These are phyloP conservation scores for Zanthoxylum bungeanum DNA, from an alignment of 345 rosid species.

Conservation along the genomic window DNA sequence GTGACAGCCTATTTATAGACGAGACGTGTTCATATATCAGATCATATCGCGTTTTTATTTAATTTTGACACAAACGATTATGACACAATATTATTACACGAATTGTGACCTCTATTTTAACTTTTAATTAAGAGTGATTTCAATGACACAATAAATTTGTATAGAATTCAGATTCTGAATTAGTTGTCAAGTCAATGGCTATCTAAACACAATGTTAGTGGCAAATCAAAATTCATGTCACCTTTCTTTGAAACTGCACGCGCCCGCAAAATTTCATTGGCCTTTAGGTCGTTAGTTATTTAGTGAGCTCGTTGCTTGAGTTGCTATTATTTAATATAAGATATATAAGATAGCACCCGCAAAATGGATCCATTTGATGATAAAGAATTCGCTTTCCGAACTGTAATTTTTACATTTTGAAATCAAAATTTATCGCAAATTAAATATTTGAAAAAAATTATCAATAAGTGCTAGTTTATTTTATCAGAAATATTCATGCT, in stretches of 20 bases:
- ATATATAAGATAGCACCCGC: not conserved
- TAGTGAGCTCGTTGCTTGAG: slow-evolving; percentile 7
- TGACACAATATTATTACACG: no score
- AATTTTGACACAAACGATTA: no score
- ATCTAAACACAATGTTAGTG: slow-evolving; percentile 13
- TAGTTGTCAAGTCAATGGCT: not conserved
- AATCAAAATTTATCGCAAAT: not conserved
- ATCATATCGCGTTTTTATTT: no score
- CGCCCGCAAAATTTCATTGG: slow-evolving; percentile 1
- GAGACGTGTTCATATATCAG: no score
- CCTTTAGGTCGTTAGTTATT: slow-evolving; percentile 2
- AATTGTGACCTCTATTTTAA: no score
- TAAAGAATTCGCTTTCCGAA: not conserved
- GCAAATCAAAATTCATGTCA: not conserved
- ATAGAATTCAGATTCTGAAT: not conserved
- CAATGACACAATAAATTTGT: not conserved
- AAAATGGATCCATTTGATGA: not conserved
- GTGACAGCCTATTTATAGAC: no score
- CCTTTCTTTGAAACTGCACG: not conserved
- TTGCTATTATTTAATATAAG: slow-evolving; percentile 8
- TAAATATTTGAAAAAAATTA: no score
- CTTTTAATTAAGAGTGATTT: not conserved
- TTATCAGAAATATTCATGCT: no score
- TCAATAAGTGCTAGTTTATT: no score
- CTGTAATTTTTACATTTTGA: not conserved